A percentile compares a stretch with the other conserved stretches of the same genome.
Conservation (phyloP, 179 eudicot genomes). For the Camellia oleifera region DNA sequence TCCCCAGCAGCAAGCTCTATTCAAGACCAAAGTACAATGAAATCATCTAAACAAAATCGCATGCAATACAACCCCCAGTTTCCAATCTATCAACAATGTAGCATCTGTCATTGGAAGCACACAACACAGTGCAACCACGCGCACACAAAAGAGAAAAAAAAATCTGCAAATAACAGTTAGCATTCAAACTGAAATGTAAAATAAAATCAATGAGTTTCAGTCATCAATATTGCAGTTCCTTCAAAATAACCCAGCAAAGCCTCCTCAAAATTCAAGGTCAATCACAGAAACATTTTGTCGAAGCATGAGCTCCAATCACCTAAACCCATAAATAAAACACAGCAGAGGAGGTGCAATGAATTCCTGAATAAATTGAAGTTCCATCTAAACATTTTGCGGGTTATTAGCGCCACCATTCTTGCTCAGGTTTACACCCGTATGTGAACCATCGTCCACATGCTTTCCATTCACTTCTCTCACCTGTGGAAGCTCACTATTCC, state of each 20-base stretch:
- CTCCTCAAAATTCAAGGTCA: slow-evolving; percentile 3
- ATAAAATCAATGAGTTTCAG: not conserved
- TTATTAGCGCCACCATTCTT: not conserved
- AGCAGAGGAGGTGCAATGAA: not conserved
- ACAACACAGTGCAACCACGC: too few relatives aligned
- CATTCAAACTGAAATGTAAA: not conserved
- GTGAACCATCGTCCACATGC: slow-evolving; percentile 5
- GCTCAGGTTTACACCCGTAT: not conserved
- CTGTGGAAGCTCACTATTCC: slow-evolving; percentile 2
- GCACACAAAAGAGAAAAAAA: too few relatives aligned
- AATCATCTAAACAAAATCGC: too few relatives aligned
- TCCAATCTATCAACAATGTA: too few relatives aligned
- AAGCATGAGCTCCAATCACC: not conserved
- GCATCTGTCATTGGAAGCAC: too few relatives aligned
- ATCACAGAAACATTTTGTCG: not conserved
- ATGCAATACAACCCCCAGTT: too few relatives aligned
- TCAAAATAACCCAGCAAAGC: too few relatives aligned
- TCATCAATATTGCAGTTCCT: not conserved
- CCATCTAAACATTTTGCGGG: not conserved
- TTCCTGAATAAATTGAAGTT: not conserved
- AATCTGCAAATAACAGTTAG: not conserved
- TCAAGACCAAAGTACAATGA: too few relatives aligned
- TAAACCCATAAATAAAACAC: slow-evolving; percentile 4
- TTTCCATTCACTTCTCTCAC: slow-evolving; percentile 7
- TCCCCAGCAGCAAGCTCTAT: too few relatives aligned